A percentile compares a stretch with the other conserved stretches of the same genome.
These are phyloP conservation scores for Xylaria sp. DNA, from an alignment of 2,329 filamentous ascomycete species.

Conservation along the genomic window DNA sequence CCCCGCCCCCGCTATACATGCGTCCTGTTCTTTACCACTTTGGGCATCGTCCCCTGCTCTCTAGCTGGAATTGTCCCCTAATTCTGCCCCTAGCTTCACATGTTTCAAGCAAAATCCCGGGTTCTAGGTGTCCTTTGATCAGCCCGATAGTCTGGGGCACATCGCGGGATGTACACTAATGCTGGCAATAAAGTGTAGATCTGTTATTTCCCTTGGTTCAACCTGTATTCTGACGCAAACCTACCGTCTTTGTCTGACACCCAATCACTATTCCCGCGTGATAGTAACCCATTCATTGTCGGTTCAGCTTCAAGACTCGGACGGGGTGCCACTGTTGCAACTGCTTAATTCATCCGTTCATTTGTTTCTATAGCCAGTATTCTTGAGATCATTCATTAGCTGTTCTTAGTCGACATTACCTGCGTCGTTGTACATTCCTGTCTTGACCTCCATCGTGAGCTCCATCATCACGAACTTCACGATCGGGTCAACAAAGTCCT, in stretches of 20 bases:
- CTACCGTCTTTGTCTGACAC: not conserved
- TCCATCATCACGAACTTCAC: not conserved
- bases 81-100: not conserved
- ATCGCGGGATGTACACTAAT: not conserved
- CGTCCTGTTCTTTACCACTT: not conserved
- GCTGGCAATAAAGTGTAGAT: not conserved
- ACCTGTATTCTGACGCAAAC: not conserved
- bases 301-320: not conserved
- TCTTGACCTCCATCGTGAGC: not conserved
- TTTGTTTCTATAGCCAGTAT: not conserved
- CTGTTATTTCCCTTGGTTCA: not conserved
- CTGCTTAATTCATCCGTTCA: not conserved
- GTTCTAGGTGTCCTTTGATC: not conserved
- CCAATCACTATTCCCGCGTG: not conserved
- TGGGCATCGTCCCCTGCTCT: not conserved
- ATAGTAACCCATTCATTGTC: slow-evolving; percentile 1
- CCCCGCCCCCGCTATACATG: slow-evolving; percentile 6
- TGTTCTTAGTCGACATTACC: not conserved
- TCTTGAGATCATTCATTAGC: not conserved
- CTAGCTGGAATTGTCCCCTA: not conserved
- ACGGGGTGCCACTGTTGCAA: not conserved
- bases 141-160: not conserved
- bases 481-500: not conserved
- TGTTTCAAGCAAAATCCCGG: slow-evolving; percentile 2
- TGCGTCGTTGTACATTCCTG: not conserved